Evolutionary conservation across 106 monocot genomes (phyloP).

Genomic region (Ottelia alismoides): DNA sequence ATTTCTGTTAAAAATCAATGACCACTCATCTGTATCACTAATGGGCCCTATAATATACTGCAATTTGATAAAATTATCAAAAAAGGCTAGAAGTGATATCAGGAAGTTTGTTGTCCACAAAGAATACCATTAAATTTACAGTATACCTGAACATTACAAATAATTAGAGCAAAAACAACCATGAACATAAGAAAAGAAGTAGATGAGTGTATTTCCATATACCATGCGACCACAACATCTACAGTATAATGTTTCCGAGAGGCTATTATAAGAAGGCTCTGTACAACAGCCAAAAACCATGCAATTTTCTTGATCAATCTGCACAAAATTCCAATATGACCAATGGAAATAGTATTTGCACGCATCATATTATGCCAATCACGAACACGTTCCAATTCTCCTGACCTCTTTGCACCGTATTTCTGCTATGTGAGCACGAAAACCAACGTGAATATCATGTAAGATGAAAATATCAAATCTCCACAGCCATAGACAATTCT

Average conservation of each 20-base stretch:
- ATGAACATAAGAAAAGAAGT: background rate
- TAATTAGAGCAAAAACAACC: background rate
- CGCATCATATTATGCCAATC: too few species aligned
- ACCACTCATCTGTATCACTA: background rate
- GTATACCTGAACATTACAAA: conserved; percentile 50
- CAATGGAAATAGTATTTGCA: background rate
- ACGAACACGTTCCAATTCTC: too few species aligned
- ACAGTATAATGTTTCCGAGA: conserved; percentile 82
- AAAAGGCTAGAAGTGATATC: conserved; percentile 12
- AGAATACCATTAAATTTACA: conserved; percentile 84
- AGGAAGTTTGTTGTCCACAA: conserved; percentile 69
- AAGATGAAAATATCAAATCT: conserved; percentile 92
- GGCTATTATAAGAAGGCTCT: conserved; percentile 74
- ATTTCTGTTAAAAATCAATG: conserved; percentile 40
- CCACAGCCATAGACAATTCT: conserved; percentile 79
- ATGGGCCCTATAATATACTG: background rate
- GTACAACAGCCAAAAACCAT: conserved; percentile 48
- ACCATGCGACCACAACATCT: conserved; percentile 87
- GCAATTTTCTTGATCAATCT: conserved; percentile 59
- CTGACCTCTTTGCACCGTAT: conserved; percentile 77
- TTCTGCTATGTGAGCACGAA: conserved; percentile 78
- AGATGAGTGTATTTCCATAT: too few species aligned
- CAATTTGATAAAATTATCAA: background rate
- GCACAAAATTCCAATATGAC: too few species aligned
- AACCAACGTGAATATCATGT: conserved; percentile 90